Evolutionary conservation across 78 protist genomes (phyloP).

Genomic region (Speleostelium caveatum): DNA sequence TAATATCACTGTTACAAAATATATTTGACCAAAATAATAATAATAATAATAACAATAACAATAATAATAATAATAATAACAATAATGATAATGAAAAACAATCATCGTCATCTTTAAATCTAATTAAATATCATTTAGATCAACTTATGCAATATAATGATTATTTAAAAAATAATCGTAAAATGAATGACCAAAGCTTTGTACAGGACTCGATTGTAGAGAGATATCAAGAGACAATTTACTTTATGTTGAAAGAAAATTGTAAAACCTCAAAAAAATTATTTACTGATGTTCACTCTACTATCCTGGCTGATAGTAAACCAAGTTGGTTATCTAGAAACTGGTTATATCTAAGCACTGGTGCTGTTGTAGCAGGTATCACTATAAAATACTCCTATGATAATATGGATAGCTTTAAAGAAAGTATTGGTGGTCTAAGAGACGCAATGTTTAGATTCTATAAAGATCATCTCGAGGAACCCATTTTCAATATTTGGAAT

Average conservation of each 20-base stretch:
- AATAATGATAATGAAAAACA: neutral
- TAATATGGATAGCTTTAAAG: constrained; percentile 20
- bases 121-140: too few relatives aligned
- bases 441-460: constrained; percentile 50
- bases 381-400: constrained; percentile 14
- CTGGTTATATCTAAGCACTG: constrained; percentile 16
- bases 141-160: too few relatives aligned
- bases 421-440: neutral
- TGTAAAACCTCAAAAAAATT: neutral
- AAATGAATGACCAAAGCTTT: too few relatives aligned
- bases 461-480: constrained; percentile 41
- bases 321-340: constrained; percentile 27
- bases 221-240: too few relatives aligned
- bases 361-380: neutral
- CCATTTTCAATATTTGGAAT: constrained; percentile 51
- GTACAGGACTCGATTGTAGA: too few relatives aligned
- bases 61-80: neutral
- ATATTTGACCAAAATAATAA: neutral
- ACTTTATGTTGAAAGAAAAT: neutral
- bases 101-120: too few relatives aligned
- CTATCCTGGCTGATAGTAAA: neutral
- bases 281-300: neutral
- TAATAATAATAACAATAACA: constrained; percentile 3
- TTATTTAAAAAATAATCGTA: too few relatives aligned
- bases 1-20: neutral